phyloP scores from a whole-genome alignment of 116 monocot genomes.

The Papilionanthe hybrid region DNA sequence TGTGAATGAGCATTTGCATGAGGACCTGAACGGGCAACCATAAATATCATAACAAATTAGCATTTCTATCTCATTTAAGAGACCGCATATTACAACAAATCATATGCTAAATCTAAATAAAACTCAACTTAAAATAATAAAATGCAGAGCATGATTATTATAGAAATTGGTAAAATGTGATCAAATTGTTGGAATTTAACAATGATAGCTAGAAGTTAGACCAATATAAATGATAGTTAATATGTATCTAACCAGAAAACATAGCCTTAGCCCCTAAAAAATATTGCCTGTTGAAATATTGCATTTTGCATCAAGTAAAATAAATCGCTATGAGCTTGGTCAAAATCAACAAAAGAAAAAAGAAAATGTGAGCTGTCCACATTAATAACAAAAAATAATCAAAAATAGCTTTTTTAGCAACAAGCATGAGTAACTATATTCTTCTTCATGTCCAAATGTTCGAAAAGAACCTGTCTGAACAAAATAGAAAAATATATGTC shows the following conservation, averaged over 20 bases:
- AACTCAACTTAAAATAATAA: background rate
- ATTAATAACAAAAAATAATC: no score
- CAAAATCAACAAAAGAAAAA: no score
- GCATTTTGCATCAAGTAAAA: no score
- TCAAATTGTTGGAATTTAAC: background rate
- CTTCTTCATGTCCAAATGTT: no score
- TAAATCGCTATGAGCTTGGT: no score
- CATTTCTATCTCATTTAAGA: background rate
- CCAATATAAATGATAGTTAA: background rate
- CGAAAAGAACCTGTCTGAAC: no score
- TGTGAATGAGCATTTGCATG: slow-evolving; percentile 78
- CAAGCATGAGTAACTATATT: no score
- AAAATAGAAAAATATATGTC: no score
- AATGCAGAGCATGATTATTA: background rate
- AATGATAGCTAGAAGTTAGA: background rate
- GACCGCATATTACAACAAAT: background rate
- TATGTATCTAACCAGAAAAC: background rate
- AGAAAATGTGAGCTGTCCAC: no score
- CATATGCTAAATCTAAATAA: background rate
- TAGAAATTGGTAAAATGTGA: background rate
- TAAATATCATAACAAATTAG: slow-evolving; percentile 1
- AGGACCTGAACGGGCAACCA: slow-evolving; percentile 48
- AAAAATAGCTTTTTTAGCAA: no score
- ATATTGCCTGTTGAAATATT: background rate
- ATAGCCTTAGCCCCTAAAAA: background rate